phyloP scores from a whole-genome alignment of 2,329 filamentous ascomycete species.

The Aspergillus fijiensis region DNA sequence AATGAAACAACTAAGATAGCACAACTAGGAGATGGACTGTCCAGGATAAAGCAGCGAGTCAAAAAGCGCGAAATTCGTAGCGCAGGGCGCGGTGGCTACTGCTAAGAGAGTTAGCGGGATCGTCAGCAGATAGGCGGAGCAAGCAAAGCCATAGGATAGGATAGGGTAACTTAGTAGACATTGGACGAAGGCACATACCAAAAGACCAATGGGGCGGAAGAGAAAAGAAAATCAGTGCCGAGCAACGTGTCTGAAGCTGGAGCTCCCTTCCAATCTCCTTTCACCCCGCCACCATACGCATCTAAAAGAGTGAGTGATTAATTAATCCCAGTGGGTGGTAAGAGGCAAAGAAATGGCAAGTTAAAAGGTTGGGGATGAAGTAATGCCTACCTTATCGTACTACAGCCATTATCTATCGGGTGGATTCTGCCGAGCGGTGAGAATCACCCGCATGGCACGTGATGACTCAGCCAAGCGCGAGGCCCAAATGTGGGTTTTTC shows the following conservation, averaged over 20 bases:
- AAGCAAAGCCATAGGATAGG: neutral
- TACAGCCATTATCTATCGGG: conserved; percentile 1
- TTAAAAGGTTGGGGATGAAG: neutral
- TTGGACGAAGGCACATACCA: neutral
- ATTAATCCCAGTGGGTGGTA: neutral
- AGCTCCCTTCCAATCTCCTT: neutral
- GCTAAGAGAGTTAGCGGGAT: conserved; percentile 22
- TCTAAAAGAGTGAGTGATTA: neutral
- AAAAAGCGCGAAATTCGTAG: conserved; percentile 11
- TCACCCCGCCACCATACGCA: neutral
- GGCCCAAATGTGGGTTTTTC: conserved; percentile 38
- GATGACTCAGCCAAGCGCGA: conserved; percentile 16
- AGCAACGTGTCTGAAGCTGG: neutral
- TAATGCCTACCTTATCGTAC: neutral
- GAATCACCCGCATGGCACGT: conserved; percentile 6
- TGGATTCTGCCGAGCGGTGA: conserved; percentile 20
- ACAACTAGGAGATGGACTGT: neutral
- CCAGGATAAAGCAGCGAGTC: conserved; percentile 4
- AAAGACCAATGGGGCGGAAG: neutral
- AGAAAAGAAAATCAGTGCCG: neutral
- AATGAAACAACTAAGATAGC: conserved; percentile 1
- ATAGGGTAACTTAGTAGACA: too few species aligned
- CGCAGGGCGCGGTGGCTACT: conserved; percentile 27
- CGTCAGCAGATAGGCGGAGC: conserved; percentile 3
- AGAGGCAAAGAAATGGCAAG: neutral